Evolutionary conservation across 2,329 filamentous ascomycete genomes (phyloP).

Genomic region (Colletotrichum melonis): DNA sequence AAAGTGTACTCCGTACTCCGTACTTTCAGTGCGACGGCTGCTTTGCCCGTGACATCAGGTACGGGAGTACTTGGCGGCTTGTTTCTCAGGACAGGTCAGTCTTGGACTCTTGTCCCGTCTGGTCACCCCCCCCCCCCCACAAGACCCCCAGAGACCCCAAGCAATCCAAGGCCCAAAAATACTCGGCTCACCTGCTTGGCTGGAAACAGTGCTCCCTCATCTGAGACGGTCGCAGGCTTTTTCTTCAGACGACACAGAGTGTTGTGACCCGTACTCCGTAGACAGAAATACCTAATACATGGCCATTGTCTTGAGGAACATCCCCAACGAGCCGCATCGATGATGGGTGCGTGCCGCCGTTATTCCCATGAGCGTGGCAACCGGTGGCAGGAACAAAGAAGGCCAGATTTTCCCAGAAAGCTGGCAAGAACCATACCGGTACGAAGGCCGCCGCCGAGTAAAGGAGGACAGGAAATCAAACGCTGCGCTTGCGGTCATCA

Average conservation of each 20-base stretch:
- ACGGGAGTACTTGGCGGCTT: neutral
- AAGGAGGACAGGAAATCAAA: neutral
- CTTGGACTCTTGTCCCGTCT: conserved; percentile 12
- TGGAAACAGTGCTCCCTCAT: conserved; percentile 29
- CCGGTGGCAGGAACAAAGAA: neutral
- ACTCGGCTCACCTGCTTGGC: conserved; percentile 19
- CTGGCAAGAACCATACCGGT: too few species aligned
- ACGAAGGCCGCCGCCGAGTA: neutral
- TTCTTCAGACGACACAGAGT: conserved; percentile 26
- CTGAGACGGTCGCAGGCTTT: conserved; percentile 33
- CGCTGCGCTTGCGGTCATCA: conserved; percentile 27
- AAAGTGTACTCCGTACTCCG: neutral
- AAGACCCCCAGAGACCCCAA: neutral
- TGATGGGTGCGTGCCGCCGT: neutral
- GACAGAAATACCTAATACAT: neutral
- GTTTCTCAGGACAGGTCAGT: conserved; percentile 9
- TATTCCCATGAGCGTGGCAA: neutral
- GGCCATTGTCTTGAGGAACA: neutral
- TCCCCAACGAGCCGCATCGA: neutral
- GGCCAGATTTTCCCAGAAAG: too few species aligned
- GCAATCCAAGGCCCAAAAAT: conserved; percentile 21
- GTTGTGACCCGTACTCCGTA: neutral
- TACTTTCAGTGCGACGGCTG: neutral
- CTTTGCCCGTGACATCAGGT: conserved; percentile 22
- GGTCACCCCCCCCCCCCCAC: conserved; percentile 14